These are phyloP conservation scores for Ophiostoma populinum DNA, from an alignment of 2,329 filamentous ascomycete species.

Conservation along the genomic window DNA sequence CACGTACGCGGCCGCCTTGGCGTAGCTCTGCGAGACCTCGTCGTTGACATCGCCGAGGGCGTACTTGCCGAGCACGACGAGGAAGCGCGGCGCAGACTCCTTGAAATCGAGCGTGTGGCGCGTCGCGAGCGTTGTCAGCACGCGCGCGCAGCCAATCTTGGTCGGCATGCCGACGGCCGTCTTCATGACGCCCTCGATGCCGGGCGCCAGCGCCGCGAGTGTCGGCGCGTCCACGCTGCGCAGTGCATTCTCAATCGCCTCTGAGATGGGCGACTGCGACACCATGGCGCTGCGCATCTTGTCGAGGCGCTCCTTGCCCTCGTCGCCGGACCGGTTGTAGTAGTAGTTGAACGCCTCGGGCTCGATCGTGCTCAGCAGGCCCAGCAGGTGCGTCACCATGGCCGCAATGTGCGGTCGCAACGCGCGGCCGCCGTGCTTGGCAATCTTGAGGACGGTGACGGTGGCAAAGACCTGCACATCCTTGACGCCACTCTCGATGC, in stretches of 20 bases:
- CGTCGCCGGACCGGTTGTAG: conserved; percentile 74
- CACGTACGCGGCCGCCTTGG: conserved; percentile 71
- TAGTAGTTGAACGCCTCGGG: conserved; percentile 82
- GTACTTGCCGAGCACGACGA: conserved; percentile 63
- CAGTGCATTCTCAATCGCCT: conserved; percentile 77
- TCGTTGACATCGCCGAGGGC: conserved; percentile 74
- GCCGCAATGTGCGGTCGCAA: conserved; percentile 66
- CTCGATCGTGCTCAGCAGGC: conserved; percentile 73
- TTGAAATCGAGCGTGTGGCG: conserved; percentile 59
- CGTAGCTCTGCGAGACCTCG: conserved; percentile 80
- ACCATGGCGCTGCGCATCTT: conserved; percentile 69
- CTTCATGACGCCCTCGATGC: conserved; percentile 65
- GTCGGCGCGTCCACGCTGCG: conserved; percentile 63
- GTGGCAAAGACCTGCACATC: conserved; percentile 76
- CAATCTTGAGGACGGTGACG: conserved; percentile 70
- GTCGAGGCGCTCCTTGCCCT: conserved; percentile 80
- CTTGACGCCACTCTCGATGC: conserved; percentile 72
- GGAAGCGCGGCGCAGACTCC: conserved; percentile 57
- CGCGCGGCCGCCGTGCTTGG: conserved; percentile 71
- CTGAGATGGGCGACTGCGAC: conserved; percentile 73
- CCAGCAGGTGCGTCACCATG: conserved; percentile 66
- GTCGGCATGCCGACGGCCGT: conserved; percentile 79
- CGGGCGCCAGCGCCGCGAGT: conserved; percentile 58
- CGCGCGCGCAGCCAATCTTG: conserved; percentile 77
- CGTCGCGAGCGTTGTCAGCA: conserved; percentile 71